Evolutionary conservation across 176 grass and related monocot species (phyloP).

Genomic region (Eleusine indica): DNA sequence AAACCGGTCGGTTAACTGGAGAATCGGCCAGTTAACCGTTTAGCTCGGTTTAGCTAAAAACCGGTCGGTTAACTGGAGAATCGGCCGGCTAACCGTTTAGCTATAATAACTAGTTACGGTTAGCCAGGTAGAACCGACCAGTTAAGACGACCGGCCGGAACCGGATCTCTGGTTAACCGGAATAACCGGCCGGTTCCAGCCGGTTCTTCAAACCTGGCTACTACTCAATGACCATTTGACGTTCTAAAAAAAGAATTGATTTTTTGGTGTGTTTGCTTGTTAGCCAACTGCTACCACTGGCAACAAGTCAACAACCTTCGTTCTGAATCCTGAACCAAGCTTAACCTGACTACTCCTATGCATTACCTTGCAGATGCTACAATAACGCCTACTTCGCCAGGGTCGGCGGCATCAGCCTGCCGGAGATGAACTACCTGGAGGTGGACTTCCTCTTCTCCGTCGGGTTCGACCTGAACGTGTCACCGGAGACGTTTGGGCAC

Average conservation of each 20-base stretch:
- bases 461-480: slow-evolving; percentile 54
- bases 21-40: no score
- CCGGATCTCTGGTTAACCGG: no score
- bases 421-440: slow-evolving; percentile 70
- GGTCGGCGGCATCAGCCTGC: slow-evolving; percentile 55
- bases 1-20: no score
- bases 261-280: slow-evolving; percentile 6
- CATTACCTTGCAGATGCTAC: slow-evolving; percentile 35
- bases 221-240: slow-evolving; percentile 20
- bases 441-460: slow-evolving; percentile 53
- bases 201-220: neutral
- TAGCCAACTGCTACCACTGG: neutral
- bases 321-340: slow-evolving; percentile 15
- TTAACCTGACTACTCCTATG: slow-evolving; percentile 1
- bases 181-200: no score
- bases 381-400: slow-evolving; percentile 59
- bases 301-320: neutral
- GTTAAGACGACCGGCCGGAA: no score
- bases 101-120: no score
- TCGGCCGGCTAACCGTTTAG: no score
- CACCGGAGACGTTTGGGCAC: slow-evolving; percentile 45
- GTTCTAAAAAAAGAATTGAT: neutral
- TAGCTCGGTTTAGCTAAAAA: no score
- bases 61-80: no score
- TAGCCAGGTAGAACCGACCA: no score